phyloP scores from a whole-genome alignment of 352 stramenopile genomes.

The Phytophthora citrophthora region DNA sequence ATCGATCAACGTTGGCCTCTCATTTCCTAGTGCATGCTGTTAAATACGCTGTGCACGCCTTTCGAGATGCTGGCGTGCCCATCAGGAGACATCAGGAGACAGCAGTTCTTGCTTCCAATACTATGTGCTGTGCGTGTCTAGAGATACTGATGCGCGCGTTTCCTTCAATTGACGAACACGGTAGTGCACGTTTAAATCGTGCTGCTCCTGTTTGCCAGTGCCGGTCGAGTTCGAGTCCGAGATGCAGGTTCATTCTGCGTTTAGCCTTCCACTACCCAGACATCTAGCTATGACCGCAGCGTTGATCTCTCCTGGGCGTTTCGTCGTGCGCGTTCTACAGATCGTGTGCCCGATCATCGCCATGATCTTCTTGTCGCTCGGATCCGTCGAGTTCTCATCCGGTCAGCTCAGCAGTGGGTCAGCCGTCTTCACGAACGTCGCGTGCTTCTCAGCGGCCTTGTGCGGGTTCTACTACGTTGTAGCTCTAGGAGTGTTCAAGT shows the following conservation, averaged over 20 bases:
- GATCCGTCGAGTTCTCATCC: slow-evolving; percentile 46
- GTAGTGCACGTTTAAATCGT: not conserved
- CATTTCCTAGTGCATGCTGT: no score
- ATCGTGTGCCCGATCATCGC: slow-evolving; percentile 2
- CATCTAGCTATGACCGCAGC: not conserved
- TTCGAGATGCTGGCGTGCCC: not conserved
- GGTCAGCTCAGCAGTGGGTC: slow-evolving; percentile 44
- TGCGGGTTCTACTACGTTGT: slow-evolving; percentile 47
- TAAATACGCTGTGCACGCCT: not conserved
- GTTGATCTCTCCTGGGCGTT: not conserved
- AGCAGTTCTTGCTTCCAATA: no score
- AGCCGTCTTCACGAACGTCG: slow-evolving; percentile 44
- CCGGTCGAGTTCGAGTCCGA: not conserved
- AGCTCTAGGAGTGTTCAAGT: slow-evolving; percentile 27
- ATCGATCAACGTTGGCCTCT: not conserved
- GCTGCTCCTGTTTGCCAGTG: not conserved
- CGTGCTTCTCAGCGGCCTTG: slow-evolving; percentile 46
- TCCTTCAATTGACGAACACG: not conserved
- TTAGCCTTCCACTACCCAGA: not conserved
- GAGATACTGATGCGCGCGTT: not conserved
- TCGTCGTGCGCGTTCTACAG: not conserved
- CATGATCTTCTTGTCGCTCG: slow-evolving; percentile 55
- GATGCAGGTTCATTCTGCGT: not conserved
- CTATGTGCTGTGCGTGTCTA: not conserved
- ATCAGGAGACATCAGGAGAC: not conserved